These are phyloP conservation scores for Myrmaecium sp. DNA, from an alignment of 2,329 filamentous ascomycete genomes.

Conservation along the genomic window DNA sequence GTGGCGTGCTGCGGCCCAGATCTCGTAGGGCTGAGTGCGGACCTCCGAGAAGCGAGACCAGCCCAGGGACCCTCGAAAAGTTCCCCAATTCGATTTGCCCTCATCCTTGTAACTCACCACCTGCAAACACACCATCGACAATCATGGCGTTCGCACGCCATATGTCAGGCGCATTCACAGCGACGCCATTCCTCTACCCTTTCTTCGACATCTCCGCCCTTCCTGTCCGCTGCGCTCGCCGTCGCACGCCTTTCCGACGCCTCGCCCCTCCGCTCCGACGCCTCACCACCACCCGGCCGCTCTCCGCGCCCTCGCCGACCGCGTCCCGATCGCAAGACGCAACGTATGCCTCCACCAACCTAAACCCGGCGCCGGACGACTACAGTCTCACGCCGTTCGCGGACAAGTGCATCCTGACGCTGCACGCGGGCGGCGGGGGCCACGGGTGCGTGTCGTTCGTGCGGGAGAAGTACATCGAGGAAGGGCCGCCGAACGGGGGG, in stretches of 20 bases:
- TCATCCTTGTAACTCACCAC: too few species aligned
- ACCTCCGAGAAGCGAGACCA: too few species aligned
- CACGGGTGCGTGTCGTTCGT: conserved; percentile 90
- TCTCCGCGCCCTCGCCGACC: neutral
- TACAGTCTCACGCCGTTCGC: conserved; percentile 72
- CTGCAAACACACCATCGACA: too few species aligned
- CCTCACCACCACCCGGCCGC: conserved; percentile 12
- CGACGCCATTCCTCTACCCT: conserved; percentile 30
- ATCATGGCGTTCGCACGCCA: too few species aligned
- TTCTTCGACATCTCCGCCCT: conserved; percentile 15
- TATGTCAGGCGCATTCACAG: too few species aligned
- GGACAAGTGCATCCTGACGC: conserved; percentile 63
- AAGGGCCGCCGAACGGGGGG: conserved; percentile 86
- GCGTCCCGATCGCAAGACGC: neutral
- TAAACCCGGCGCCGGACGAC: conserved; percentile 71
- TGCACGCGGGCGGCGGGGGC: conserved; percentile 68
- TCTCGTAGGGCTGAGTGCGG: too few species aligned
- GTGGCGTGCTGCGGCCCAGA: too few species aligned
- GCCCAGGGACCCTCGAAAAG: too few species aligned
- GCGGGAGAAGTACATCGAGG: conserved; percentile 73
- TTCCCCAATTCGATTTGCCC: too few species aligned
- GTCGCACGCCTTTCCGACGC: conserved; percentile 5
- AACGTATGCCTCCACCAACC: conserved; percentile 9
- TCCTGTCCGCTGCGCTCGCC: conserved; percentile 3
- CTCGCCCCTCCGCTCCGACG: conserved; percentile 10